Conservation (phyloP, 2,329 filamentous ascomycete species). For the Botrytis galanthina region DNA sequence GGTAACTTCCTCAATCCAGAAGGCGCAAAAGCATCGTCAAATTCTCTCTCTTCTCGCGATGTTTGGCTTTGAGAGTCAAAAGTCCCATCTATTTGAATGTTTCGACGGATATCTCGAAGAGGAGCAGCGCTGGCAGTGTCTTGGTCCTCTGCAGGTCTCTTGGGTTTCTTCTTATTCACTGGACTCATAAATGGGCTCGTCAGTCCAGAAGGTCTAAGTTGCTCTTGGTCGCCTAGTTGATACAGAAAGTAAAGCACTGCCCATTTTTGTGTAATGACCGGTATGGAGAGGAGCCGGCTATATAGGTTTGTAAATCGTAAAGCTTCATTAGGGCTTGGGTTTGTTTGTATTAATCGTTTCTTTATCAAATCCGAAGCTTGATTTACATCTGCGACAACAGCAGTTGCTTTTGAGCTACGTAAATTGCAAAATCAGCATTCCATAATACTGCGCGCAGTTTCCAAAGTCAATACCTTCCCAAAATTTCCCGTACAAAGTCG, state of each 20-base stretch:
- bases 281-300: slow-evolving; percentile 81
- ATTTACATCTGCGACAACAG: slow-evolving; percentile 61
- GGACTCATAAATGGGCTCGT: slow-evolving; percentile 39
- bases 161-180: slow-evolving; percentile 25
- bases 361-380: slow-evolving; percentile 93
- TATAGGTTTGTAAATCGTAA: slow-evolving; percentile 88
- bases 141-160: background rate
- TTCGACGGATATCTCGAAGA: slow-evolving; percentile 19
- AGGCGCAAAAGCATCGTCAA: slow-evolving; percentile 52
- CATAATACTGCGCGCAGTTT: background rate
- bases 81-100: slow-evolving; percentile 24
- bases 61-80: slow-evolving; percentile 38
- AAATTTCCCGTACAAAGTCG: slow-evolving; percentile 47
- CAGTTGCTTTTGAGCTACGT: slow-evolving; percentile 32
- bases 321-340: slow-evolving; percentile 70
- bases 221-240: slow-evolving; percentile 59
- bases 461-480: slow-evolving; percentile 40
- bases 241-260: slow-evolving; percentile 90
- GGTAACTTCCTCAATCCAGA: slow-evolving; percentile 45
- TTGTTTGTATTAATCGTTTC: slow-evolving; percentile 76
- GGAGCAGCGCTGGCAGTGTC: slow-evolving; percentile 15
- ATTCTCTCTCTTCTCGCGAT: slow-evolving; percentile 41
- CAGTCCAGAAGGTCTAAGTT: slow-evolving; percentile 28
- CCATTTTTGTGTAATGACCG: slow-evolving; percentile 94
- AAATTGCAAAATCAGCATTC: slow-evolving; percentile 22